Evolutionary conservation across 805 yeast genomes (phyloP), one percentile per base, ranked within the genome.

Genomic region (Priceomyces castillae): DNA sequence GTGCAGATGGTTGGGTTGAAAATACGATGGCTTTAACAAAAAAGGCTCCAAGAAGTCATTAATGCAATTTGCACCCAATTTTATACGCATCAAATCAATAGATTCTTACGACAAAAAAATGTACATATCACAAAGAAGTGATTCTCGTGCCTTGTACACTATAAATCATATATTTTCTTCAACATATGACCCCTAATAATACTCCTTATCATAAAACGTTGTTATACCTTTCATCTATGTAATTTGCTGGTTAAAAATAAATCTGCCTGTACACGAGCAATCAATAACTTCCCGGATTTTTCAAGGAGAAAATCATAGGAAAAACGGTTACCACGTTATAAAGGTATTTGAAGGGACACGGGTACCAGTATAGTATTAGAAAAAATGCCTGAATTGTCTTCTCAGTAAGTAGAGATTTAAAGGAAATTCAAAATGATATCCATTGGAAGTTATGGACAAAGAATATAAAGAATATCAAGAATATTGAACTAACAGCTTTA

Each of bases 1-100:
- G 96, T 11, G 90, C 94, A 1, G 88, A 83, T 46, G 87, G 90
- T 1, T 90, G 96, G 96, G 84, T 88, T 3, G 90, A 84, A 53
- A 82, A 84, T 52, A 77, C 90, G 2, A 78, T 87, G 81, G 73
- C 79, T 0, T 67, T 90, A 56, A 80, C 82, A 76, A 78, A 80
- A 50, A 77, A 77, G 50, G 74, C 80, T 7, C 95, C 95, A 4
- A 71, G 95, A 62, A 76, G 77, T 48, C 96, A 89, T 64, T 85
- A 57, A 43, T 37, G 37, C 19, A 14, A 16, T 19, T 16, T 34
- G 12, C 25, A 6, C 14, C 23, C 16, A 12, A 22, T 22, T 22
- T 22, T 22, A 22, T 9, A 22, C 23, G 3, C 22, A 4, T n/a
- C n/a, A 33, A 14, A 9, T 9, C 18, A 14, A 4, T 15, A 18